Conservation (phyloP, 2,329 filamentous ascomycete genomes). For the Fusarium tuaranense region DNA sequence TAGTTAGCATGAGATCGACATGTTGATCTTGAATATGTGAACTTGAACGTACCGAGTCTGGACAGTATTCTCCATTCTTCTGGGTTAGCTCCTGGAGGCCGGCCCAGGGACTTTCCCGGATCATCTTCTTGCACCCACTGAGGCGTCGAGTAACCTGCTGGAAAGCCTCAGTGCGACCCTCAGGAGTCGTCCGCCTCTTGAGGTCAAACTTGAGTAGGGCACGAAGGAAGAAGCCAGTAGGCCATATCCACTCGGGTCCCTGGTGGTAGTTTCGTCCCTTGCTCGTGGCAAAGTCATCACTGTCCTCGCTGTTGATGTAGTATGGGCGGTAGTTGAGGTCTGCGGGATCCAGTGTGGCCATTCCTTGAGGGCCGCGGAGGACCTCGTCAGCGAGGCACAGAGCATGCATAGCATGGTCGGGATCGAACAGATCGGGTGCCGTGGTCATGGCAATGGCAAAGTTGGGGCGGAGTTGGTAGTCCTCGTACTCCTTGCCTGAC, state of each 20-base stretch:
- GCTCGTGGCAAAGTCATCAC: constrained; percentile 87
- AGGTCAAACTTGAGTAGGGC: constrained; percentile 93
- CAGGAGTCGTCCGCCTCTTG: constrained; percentile 66
- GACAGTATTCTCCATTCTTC: constrained; percentile 84
- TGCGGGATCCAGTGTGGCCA: constrained; percentile 93
- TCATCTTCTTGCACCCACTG: constrained; percentile 85
- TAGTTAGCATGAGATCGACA: constrained; percentile 29
- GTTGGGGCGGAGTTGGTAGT: constrained; percentile 95
- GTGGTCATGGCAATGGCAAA: constrained; percentile 97
- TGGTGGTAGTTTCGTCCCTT: constrained; percentile 99
- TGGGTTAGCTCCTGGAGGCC: constrained; percentile 94
- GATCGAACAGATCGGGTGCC: constrained; percentile 87
- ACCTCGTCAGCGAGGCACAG: constrained; percentile 83
- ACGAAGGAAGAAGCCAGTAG: constrained; percentile 93
- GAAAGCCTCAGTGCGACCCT: constrained; percentile 87
- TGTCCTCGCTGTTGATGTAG: constrained; percentile 96
- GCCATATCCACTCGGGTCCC: constrained; percentile 98
- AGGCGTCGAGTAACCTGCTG: constrained; percentile 92
- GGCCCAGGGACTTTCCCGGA: constrained; percentile 85
- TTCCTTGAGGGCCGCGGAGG: constrained; percentile 88
- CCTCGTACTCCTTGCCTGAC: constrained; percentile 95
- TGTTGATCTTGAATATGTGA: not conserved
- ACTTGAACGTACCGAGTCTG: constrained; percentile 78
- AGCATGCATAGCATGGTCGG: constrained; percentile 80
- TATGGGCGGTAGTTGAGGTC: constrained; percentile 95